Evolutionary conservation across 2,329 filamentous ascomycete species (phyloP), one percentile per base, ranked within the genome.

Genomic region (Stemphylium beticola): DNA sequence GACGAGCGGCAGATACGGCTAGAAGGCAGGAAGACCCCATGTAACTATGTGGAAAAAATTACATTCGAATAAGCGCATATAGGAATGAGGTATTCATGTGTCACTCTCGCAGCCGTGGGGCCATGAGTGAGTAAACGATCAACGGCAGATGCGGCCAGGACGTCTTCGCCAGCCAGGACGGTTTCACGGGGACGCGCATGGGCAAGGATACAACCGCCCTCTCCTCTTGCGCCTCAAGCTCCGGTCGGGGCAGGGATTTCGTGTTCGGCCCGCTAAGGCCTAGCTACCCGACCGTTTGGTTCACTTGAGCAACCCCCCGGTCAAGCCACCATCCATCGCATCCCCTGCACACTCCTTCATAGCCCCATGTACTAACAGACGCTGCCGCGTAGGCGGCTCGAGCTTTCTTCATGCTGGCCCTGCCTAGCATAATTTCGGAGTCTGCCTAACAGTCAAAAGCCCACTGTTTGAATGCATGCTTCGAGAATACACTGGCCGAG

Each of bases 361-460:
- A 66, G 63, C 65, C 65, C 60, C 58, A 64, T 67, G 61, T 57
- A 72, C 71, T 67, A 72, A 72, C 68, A 74, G 66, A 63, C 72
- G 72, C 73, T 70, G 67, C 71, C 65, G 65, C 64, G 59, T 53
- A 58, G 58, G 64, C 67, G 68, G 68, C 69, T 72, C 62, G 70
- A 67, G 61, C 61, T 63, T 49, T 60, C 57, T 58, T 60, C 61
- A 60, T 66, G 60, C 55, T 58, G 47, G 60, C 64, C 62, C 50
- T 66, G 63, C 60, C 57, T 67, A 61, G 62, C 58, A 67, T 68
- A 66, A 67, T 73, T 59, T 69, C 66, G 65, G 64, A 71, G 63
- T 75, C 73, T 74, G 73, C 73, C 73, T 75, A 62, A 69, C 66
- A 60, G 57, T 63, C 59, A 68, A 67, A 65, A 70, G 62, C 68